phyloP scores from a whole-genome alignment of 2,329 filamentous ascomycete species.

The Septoria petroselini region DNA sequence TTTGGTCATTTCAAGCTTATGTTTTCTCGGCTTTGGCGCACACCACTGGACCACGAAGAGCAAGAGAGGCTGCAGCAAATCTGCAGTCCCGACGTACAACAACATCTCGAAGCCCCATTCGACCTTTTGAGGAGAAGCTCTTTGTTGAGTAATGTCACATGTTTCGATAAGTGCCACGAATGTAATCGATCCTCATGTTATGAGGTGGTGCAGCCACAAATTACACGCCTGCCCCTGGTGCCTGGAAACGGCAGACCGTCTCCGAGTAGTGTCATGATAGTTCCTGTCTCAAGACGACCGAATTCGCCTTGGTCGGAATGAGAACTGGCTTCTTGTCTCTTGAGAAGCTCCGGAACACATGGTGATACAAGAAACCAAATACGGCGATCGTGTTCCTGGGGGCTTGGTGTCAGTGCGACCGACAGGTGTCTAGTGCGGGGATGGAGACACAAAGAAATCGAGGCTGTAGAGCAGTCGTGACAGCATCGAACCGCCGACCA shows the following conservation, averaged over 20 bases:
- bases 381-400: background rate
- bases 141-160: background rate
- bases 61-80: conserved; percentile 1
- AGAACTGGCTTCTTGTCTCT: conserved; percentile 6
- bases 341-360: background rate
- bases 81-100: background rate
- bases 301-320: background rate
- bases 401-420: conserved; percentile 9
- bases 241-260: background rate
- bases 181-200: no score
- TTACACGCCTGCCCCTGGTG: background rate
- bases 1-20: conserved; percentile 5
- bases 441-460: conserved; percentile 11
- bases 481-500: background rate
- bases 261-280: background rate
- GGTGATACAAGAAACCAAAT: background rate
- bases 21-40: background rate
- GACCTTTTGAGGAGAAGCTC: conserved; percentile 2
- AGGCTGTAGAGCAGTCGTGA: background rate
- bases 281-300: background rate
- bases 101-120: background rate
- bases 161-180: conserved; percentile 6
- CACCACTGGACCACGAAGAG: conserved; percentile 2
- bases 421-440: conserved; percentile 12
- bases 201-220: background rate